Evolutionary conservation across 805 yeast species (phyloP).

Genomic region (Starmerella riodocensis): DNA sequence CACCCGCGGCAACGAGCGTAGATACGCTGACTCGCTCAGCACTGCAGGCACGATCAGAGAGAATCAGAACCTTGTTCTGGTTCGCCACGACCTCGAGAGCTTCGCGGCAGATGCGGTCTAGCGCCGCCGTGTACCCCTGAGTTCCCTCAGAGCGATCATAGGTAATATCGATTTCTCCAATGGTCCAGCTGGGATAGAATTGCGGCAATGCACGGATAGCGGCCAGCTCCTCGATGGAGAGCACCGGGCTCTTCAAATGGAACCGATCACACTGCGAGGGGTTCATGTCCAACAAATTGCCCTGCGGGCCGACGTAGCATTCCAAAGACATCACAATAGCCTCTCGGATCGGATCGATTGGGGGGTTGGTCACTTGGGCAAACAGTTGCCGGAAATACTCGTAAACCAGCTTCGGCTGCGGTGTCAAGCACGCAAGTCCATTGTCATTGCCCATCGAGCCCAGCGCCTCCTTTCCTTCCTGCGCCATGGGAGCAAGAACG

Average conservation of each 20-base stretch:
- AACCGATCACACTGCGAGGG: constrained; percentile 85
- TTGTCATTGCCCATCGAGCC: constrained; percentile 99
- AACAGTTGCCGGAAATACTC: constrained; percentile 92
- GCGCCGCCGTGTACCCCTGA: constrained; percentile 68
- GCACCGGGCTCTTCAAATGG: constrained; percentile 67
- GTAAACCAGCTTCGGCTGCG: constrained; percentile 77
- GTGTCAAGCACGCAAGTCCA: constrained; percentile 86
- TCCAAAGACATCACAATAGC: constrained; percentile 93
- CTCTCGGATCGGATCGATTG: constrained; percentile 96
- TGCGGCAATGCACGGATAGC: constrained; percentile 61
- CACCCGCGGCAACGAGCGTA: constrained; percentile 85
- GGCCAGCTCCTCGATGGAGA: constrained; percentile 55
- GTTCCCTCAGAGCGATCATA: constrained; percentile 73
- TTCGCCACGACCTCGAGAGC: constrained; percentile 76
- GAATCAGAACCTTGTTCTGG: constrained; percentile 57
- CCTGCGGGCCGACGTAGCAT: constrained; percentile 98
- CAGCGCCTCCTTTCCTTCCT: constrained; percentile 80
- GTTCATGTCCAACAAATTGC: constrained; percentile 83
- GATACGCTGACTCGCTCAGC: constrained; percentile 64
- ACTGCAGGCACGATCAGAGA: constrained; percentile 56
- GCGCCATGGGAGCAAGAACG: constrained; percentile 85
- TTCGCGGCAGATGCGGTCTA: constrained; percentile 75
- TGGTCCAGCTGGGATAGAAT: constrained; percentile 79
- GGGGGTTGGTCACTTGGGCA: constrained; percentile 98
- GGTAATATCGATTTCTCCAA: constrained; percentile 73